phyloP scores from a whole-genome alignment of 208 protist species.

The Giardia muris region DNA sequence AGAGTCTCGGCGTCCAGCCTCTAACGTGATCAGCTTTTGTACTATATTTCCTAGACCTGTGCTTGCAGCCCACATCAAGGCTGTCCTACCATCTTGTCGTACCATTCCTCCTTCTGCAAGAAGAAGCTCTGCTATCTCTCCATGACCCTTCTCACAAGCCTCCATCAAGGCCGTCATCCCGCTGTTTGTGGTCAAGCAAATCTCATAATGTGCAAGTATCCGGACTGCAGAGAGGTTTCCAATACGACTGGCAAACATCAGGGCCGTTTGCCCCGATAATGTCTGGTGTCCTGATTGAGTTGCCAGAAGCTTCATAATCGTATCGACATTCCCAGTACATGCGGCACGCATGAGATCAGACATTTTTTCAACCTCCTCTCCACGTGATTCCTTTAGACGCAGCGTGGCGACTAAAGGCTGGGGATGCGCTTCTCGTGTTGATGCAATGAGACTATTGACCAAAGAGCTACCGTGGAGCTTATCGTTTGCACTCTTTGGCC shows the following conservation, averaged over 20 bases:
- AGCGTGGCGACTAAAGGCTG: no score
- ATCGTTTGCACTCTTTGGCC: no score
- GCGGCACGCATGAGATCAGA: not conserved
- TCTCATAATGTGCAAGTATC: not conserved
- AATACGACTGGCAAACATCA: not conserved
- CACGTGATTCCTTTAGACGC: no score
- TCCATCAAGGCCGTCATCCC: not conserved
- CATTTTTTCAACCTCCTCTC: no score
- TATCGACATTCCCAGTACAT: not conserved
- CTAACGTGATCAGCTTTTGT: not conserved
- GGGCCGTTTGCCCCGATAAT: not conserved
- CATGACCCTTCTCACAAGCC: not conserved
- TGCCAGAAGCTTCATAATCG: not conserved
- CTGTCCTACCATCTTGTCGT: not conserved
- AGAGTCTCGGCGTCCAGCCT: not conserved
- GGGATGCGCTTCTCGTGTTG: no score
- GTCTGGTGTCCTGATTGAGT: not conserved
- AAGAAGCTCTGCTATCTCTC: not conserved
- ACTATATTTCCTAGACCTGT: not conserved
- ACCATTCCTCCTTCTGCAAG: not conserved
- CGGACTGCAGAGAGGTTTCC: not conserved
- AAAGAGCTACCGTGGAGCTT: no score
- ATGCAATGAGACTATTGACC: no score
- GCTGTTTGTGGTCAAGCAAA: not conserved
- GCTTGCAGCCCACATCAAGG: not conserved